Evolutionary conservation across 2,329 filamentous ascomycete species (phyloP).

Genomic region (Beauveria scarabaeidicola): DNA sequence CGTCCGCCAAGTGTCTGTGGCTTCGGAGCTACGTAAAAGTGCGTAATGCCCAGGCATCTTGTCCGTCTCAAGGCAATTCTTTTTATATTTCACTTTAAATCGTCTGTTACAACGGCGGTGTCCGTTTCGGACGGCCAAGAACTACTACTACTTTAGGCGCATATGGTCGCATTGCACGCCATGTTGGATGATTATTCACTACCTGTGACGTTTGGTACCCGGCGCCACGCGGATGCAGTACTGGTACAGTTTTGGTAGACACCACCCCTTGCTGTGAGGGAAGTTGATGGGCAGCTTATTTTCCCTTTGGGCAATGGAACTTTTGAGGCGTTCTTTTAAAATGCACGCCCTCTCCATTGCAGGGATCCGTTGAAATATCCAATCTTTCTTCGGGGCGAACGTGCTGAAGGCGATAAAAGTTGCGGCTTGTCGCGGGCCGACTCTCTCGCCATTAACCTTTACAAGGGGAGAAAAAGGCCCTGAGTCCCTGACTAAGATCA

Average conservation of each 20-base stretch:
- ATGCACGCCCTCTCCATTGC: background rate
- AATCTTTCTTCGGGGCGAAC: background rate
- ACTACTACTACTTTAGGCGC: background rate
- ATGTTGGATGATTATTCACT: background rate
- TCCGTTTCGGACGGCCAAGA: background rate
- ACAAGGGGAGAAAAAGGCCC: background rate
- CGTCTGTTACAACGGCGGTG: no score
- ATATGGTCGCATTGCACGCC: background rate
- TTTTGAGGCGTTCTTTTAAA: background rate
- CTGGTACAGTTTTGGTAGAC: background rate
- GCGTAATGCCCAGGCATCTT: background rate
- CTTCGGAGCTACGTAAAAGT: background rate
- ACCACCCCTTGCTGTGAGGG: background rate
- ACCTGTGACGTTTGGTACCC: background rate
- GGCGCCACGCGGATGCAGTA: background rate
- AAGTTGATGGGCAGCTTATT: background rate
- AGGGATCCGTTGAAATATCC: background rate
- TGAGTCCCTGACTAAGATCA: background rate
- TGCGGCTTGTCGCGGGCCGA: background rate
- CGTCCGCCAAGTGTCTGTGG: constrained; percentile 1
- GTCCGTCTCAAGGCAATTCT: no score
- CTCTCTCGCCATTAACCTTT: background rate
- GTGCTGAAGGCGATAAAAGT: background rate
- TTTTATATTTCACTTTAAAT: no score
- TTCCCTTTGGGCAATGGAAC: background rate